phyloP scores from a whole-genome alignment of 1,284 basidiomycete genomes.

The Inonotus obliquus region DNA sequence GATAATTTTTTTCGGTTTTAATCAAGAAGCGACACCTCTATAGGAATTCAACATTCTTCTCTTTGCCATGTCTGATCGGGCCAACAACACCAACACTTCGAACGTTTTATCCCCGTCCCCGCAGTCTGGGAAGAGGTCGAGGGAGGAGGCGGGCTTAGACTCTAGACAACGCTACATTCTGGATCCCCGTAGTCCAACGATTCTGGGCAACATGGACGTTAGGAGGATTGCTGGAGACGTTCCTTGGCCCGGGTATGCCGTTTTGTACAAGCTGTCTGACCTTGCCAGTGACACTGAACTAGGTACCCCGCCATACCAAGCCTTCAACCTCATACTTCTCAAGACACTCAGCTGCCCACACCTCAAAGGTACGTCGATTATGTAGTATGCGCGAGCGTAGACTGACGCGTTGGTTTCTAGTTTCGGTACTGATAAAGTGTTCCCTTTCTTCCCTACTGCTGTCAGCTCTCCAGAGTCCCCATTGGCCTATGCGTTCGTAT shows the following conservation, averaged over 20 bases:
- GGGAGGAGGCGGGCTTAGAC: background rate
- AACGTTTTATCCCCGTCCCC: background rate
- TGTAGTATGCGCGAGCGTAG: no score
- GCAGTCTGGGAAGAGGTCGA: background rate
- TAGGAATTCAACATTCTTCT: background rate
- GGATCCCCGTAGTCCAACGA: background rate
- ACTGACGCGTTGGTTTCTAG: background rate
- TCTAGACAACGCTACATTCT: background rate
- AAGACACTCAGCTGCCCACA: slow-evolving; percentile 40
- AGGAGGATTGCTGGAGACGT: background rate
- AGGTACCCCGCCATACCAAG: background rate
- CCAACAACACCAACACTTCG: background rate
- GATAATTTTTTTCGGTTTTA: background rate
- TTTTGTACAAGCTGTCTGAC: background rate
- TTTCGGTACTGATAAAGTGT: slow-evolving; percentile 29
- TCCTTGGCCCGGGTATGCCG: background rate
- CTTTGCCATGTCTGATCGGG: slow-evolving; percentile 8
- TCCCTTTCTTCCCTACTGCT: slow-evolving; percentile 38
- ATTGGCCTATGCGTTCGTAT: slow-evolving; percentile 35
- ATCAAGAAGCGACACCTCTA: slow-evolving; percentile 4
- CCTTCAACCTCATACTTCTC: background rate
- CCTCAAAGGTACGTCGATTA: slow-evolving; percentile 48
- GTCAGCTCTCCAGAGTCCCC: slow-evolving; percentile 41
- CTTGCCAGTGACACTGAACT: background rate
- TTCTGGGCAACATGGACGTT: background rate